Evolutionary conservation across 108 stramenopile genomes (phyloP), one percentile per base, ranked within the genome.

Genomic region (Chaetoceros tenuissimus): DNA sequence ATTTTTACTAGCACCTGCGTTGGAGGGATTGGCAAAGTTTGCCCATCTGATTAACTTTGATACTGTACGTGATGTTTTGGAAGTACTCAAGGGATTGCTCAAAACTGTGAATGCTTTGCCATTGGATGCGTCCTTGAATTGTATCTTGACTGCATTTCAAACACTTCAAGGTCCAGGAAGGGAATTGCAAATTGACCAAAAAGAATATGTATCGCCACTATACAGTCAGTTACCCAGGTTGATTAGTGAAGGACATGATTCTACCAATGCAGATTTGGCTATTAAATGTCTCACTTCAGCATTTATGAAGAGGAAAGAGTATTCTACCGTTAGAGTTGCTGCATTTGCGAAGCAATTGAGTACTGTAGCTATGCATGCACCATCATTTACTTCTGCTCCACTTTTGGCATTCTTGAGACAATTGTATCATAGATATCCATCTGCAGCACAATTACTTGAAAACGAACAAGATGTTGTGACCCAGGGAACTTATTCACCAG

Each of bases 21-120:
- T 94, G 46, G 77, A 83, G 23, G 94, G 94, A 5, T 72, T 94
- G 34, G 87, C 89, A 28, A 86, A 85, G 52, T 84, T 86, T 66
- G 84, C 85, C 10, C 94, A 94, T 64, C 67, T 94, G 2, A 92
- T 94, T 51, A 85, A 90, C 55, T 72, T 85, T 17, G 80, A 85
- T 51, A 91, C 88, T 1, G 85, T 89, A 26, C 64, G 79, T 18
- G 85, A 91, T 60, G 68, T 94, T 19, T 58, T 94, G 53, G 78
- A 53, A 23, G 87, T 90, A 5, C 62, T 94, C 29, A 88, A 84
- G 51, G 61, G 77, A 19, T 53, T 94, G 46, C 57, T 94, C 54
- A 67, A 68, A 29, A 56, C 75, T 29, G 81, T 77, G 1, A 80
- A 87, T 40, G 57, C 56, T 40, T 63, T 94, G 2, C 84, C 82